Base-by-base conservation (phyloP, 2,329 filamentous ascomycete species). In the Neonectria faginata region DNA sequence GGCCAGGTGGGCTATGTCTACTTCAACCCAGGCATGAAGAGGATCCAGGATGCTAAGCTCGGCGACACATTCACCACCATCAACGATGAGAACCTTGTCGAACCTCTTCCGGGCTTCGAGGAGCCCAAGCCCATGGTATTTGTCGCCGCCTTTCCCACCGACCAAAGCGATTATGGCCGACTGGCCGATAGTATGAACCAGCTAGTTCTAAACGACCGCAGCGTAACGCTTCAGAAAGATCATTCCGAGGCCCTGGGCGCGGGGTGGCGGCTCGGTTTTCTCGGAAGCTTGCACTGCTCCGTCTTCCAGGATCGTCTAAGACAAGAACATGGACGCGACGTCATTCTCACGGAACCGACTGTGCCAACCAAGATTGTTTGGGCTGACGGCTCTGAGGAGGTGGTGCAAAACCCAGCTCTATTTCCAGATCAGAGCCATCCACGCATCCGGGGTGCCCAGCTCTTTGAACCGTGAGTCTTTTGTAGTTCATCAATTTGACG, bases 71-170 rank as follows among this genome's bases (percentile, higher is more conserved):
- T 94, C 74, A 98, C 96, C 0, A 92, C 88, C 2, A 86, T 94
- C 3, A 94, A 93, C 2, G 89, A 83, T 22, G 92, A 97, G 79
- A 87, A 88, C 63, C 75, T 85, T 0, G 94, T 99, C 2, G 86
- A 94, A 77, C 89, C 92, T 12, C 90, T 94, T 58, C 93, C 94
- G 0, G 96, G 95, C 2, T 99, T 99, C 66, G 95, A 97, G 76
- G 96, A 99, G 78, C 95, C 96, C 1, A 97, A 99, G 78, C 92
- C 94, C 6, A 99, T 99, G 96, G 96, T 99, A 5, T 99, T 99
- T 72, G 96, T 99, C 4, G 94, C 95, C 1, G 96, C 96, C 0
- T 99, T 97, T 73, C 96, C 96, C 0, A 94, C 94, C 0, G 94
- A 99, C 74, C 94, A 97, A 71, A 85, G 90, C 72, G 93, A 97